Evolutionary conservation across 495 filamentous ascomycete species (phyloP).

Genomic region (Entonaema liquescens): DNA sequence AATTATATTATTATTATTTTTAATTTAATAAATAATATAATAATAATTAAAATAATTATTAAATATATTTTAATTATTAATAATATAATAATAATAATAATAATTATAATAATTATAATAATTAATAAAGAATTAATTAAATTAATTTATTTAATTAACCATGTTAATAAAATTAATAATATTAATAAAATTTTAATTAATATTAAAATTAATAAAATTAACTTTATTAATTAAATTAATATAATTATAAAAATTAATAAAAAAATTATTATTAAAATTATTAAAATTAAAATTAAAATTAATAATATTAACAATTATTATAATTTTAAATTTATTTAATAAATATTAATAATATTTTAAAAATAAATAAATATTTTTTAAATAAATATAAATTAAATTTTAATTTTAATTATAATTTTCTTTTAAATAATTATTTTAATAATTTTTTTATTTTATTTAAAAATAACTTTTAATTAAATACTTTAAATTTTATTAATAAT

Average conservation of each 20-base stretch:
- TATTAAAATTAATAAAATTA: neutral
- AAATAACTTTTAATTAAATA: too few relatives aligned
- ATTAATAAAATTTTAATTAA: neutral
- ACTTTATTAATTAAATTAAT: neutral
- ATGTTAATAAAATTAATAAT: neutral
- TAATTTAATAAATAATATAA: too few relatives aligned
- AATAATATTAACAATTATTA: neutral
- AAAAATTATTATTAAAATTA: neutral
- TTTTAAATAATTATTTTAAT: slow-evolving; percentile 1
- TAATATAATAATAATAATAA: neutral
- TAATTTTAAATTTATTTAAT: neutral
- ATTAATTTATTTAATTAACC: too few relatives aligned
- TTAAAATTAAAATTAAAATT: neutral
- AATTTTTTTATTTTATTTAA: neutral
- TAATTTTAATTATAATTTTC: too few relatives aligned
- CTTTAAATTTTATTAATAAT: neutral
- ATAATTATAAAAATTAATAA: neutral
- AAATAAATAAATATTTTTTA: neutral
- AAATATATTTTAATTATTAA: too few relatives aligned
- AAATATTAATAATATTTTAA: neutral
- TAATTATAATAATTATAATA: too few relatives aligned
- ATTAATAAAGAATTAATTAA: too few relatives aligned
- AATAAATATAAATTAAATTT: too few relatives aligned
- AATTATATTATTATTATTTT: too few relatives aligned
- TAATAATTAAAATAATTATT: too few relatives aligned